Evolutionary conservation across 805 yeast genomes (phyloP).

Genomic region (Barnettozyma siamensis): DNA sequence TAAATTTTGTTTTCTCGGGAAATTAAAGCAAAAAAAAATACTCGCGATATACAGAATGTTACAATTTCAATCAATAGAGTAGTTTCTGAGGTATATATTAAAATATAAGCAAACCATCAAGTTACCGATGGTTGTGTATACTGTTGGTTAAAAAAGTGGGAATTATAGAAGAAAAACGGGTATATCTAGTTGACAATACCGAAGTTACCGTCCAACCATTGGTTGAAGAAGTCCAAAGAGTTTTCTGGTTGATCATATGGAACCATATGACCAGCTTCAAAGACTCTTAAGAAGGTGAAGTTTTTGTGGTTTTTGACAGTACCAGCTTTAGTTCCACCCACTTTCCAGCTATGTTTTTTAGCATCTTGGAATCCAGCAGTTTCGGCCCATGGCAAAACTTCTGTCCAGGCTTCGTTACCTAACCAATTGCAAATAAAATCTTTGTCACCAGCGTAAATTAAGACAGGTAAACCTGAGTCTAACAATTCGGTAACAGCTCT

Average conservation of each 20-base stretch:
- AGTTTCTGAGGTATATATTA: no score
- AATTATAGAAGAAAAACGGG: no score
- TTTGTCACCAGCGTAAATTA: slow-evolving; percentile 93
- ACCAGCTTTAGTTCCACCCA: slow-evolving; percentile 52
- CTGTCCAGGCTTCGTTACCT: slow-evolving; percentile 86
- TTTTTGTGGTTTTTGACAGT: slow-evolving; percentile 59
- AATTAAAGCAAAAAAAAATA: background rate
- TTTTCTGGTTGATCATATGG: slow-evolving; percentile 83
- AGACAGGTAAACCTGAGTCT: slow-evolving; percentile 70
- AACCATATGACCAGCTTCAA: slow-evolving; percentile 94
- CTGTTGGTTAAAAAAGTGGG: no score
- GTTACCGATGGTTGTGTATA: no score
- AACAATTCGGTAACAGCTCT: slow-evolving; percentile 64
- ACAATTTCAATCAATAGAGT: no score
- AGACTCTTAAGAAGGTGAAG: slow-evolving; percentile 79
- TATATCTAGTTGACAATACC: slow-evolving; percentile 12
- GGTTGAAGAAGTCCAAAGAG: slow-evolving; percentile 74
- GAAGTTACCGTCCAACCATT: slow-evolving; percentile 75
- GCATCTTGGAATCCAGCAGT: slow-evolving; percentile 46
- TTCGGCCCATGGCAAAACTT: slow-evolving; percentile 63
- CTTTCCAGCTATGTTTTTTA: slow-evolving; percentile 41
- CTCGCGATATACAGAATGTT: no score
- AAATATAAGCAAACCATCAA: no score
- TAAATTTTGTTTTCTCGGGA: background rate
- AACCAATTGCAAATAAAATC: slow-evolving; percentile 97